A percentile compares a stretch with the other conserved stretches of the same genome.
Evolutionary conservation across 495 filamentous ascomycete genomes (phyloP).

Genomic region (Penicillium nucicola): DNA sequence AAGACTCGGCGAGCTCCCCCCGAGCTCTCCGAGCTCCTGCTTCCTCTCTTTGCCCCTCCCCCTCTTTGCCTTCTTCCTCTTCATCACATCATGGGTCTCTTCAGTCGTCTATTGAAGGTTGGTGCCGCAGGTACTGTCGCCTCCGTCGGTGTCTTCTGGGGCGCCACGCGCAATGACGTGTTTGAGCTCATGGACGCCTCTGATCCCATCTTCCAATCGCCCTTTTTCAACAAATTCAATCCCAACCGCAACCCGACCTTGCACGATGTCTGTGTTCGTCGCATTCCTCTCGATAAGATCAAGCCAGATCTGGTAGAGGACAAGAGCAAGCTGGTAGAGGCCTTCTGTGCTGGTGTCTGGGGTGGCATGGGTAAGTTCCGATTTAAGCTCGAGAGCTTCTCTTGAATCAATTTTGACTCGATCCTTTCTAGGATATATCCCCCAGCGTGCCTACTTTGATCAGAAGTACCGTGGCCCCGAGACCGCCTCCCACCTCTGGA

Average conservation of each 20-base stretch:
- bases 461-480: constrained; percentile 59
- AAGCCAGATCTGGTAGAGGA: constrained; percentile 61
- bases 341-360: constrained; percentile 66
- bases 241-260: constrained; percentile 56
- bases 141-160: constrained; percentile 41
- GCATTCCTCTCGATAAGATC: constrained; percentile 59
- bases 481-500: constrained; percentile 65
- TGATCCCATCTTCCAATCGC: constrained; percentile 61
- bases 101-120: constrained; percentile 41
- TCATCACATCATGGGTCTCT: constrained; percentile 42
- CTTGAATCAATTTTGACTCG: background rate
- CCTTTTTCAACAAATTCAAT: constrained; percentile 56
- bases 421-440: constrained; percentile 50
- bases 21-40: background rate
- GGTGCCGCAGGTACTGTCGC: constrained; percentile 38
- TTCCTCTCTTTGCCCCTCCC: background rate
- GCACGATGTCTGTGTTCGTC: constrained; percentile 61
- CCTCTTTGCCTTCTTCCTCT: background rate
- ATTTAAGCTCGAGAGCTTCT: background rate
- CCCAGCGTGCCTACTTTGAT: constrained; percentile 59
- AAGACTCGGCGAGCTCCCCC: constrained; percentile 1
- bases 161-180: constrained; percentile 41
- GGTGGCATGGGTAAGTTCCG: constrained; percentile 55
- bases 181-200: constrained; percentile 48
- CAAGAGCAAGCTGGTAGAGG: constrained; percentile 55